These are phyloP conservation scores for Noccaea caerulescens DNA, from an alignment of 345 rosid genomes.

Conservation along the genomic window DNA sequence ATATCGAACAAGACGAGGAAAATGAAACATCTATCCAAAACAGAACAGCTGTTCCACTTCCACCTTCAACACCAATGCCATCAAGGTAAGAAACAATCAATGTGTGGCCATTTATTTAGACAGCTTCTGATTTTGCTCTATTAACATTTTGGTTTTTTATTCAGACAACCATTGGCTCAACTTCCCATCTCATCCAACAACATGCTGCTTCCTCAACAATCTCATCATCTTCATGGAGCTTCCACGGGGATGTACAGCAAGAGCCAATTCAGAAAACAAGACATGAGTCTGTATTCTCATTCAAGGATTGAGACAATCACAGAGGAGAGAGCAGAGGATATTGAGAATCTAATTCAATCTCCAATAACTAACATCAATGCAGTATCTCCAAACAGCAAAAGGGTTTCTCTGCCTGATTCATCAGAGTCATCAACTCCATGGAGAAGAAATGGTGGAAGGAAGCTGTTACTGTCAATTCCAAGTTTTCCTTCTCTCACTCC, in stretches of 20 bases:
- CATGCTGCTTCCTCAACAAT: conserved; percentile 30
- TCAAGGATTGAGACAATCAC: conserved; percentile 44
- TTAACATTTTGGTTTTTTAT: conserved; percentile 4
- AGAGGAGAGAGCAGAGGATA: conserved; percentile 53
- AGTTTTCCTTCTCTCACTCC: conserved; percentile 89
- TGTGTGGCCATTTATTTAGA: not conserved
- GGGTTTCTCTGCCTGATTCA: conserved; percentile 69
- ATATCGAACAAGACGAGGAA: conserved; percentile 63
- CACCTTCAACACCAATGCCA: conserved; percentile 66
- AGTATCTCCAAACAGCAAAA: conserved; percentile 82
- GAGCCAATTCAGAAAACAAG: conserved; percentile 16
- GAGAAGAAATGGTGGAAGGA: conserved; percentile 64
- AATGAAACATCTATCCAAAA: conserved; percentile 46
- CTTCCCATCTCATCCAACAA: conserved; percentile 63
- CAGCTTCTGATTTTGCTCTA: not conserved
- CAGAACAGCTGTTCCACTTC: conserved; percentile 49
- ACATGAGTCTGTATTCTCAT: conserved; percentile 24
- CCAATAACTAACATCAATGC: conserved; percentile 53
- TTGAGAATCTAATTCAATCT: conserved; percentile 49
- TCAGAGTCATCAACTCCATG: conserved; percentile 61
- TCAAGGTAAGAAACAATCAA: conserved; percentile 42
- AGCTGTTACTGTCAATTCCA: conserved; percentile 74
- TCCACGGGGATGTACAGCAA: conserved; percentile 12
- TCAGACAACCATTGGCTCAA: conserved; percentile 62
- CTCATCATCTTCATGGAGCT: conserved; percentile 27